These are phyloP conservation scores for Carex myosuroides DNA, from an alignment of 176 grass and related monocot genomes.

Conservation along the genomic window DNA sequence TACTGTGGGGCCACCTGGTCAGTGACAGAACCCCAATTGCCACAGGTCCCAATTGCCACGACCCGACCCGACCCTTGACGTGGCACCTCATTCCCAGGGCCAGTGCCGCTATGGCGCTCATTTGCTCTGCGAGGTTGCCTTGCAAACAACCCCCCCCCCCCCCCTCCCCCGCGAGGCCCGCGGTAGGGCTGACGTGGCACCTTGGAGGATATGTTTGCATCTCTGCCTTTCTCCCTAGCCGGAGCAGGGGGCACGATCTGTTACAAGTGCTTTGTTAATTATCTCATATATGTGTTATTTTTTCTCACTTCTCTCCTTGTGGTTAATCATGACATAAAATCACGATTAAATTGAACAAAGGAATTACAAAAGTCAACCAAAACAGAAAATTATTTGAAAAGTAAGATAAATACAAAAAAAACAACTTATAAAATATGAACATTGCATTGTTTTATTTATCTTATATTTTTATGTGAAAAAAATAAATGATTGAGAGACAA, in stretches of 20 bases:
- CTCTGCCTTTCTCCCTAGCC: slow-evolving; percentile 32
- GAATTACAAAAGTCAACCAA: no score
- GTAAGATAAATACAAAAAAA: no score
- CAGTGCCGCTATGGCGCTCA: no score
- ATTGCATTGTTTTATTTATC: not conserved
- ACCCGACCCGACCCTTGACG: slow-evolving; percentile 43
- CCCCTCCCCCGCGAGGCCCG: no score
- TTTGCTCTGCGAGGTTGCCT: no score
- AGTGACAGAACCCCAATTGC: slow-evolving; percentile 64
- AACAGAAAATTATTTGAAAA: no score
- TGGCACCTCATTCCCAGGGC: slow-evolving; percentile 32
- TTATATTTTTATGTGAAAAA: not conserved
- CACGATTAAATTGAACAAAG: no score
- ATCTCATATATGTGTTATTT: no score
- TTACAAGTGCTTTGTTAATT: not conserved
- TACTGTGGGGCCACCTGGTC: slow-evolving; percentile 58
- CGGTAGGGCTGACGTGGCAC: slow-evolving; percentile 27
- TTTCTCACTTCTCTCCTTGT: no score
- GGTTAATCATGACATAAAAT: no score
- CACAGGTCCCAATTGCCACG: slow-evolving; percentile 88
- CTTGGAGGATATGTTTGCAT: slow-evolving; percentile 39
- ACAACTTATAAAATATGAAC: no score
- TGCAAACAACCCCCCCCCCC: no score
- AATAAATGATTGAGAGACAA: not conserved
- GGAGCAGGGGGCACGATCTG: slow-evolving; percentile 29